Evolutionary conservation across 2,329 filamentous ascomycete species (phyloP), one percentile per base, ranked within the genome.

Genomic region (Fusarium mangiferae): DNA sequence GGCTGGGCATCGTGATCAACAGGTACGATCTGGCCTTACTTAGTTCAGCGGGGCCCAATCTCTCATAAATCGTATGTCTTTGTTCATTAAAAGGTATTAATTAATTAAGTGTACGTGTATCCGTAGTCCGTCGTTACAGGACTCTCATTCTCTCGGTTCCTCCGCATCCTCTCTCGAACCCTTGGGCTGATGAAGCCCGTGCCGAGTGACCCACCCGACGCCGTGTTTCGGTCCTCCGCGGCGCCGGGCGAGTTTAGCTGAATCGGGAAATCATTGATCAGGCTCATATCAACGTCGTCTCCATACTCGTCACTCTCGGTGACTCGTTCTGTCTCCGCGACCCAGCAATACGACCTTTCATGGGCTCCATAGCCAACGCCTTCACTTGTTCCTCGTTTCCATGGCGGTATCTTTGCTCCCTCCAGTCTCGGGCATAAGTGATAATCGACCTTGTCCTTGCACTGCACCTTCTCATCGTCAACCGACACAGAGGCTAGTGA

Each of bases 401-500:
- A 92, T 6, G 89, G 88, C 5, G 89, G 89, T 39, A 85, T 82
- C 58, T 64, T 73, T 8, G 61, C 68, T 39, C 75, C 75, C 68
- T 83, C 83, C 7, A 91, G 83, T 2, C 85, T 84, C 3, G 88
- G 87, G 20, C 85, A 87, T 13, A 91, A 82, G 75, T 91, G 88
- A 76, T 91, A 91, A 24, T 84, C 72, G 5, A 91, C 89, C 13
- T 82, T 83, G 11, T 88, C 85, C 7, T 82, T 84, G 78, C 88
- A 88, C 18, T 85, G 84, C 14, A 90, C 82, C 44, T 85, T 84
- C 17, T 87, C 88, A 2, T 86, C 84, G 66, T 91, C 90, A 4
- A 90, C 89, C 0, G 88, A 87, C 12, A 92, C 83, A 30, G 87
- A 87, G 5, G 89, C 89, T 5, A 91, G 84, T 1, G 87, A 88